These are phyloP conservation scores for Rubus parviflorus DNA, from an alignment of 306 rosid genomes.

Conservation along the genomic window DNA sequence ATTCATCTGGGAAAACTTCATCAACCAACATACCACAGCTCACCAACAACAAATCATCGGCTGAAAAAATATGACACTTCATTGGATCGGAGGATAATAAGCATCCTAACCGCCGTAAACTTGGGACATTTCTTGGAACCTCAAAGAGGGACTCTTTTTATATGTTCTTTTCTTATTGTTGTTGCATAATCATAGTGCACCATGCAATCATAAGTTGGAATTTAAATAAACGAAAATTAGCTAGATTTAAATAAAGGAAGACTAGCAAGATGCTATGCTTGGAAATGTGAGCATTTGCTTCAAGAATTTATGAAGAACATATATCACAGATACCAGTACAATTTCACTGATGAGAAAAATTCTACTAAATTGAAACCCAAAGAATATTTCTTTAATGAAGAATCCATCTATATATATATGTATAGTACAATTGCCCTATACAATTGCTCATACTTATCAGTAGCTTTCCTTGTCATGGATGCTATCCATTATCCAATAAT, in stretches of 20 bases:
- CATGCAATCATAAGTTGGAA: neutral
- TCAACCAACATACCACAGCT: no score
- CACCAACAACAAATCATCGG: no score
- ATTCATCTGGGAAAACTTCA: no score
- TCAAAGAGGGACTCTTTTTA: no score
- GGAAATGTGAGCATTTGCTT: constrained; percentile 8
- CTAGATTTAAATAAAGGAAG: neutral
- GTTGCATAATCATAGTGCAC: neutral
- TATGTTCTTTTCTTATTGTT: no score
- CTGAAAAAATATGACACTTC: no score
- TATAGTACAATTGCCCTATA: neutral
- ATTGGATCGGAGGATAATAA: no score
- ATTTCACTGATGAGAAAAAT: neutral
- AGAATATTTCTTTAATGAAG: constrained; percentile 19
- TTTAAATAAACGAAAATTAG: neutral
- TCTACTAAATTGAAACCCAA: neutral
- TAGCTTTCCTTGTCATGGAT: neutral
- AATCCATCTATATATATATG: constrained; percentile 11
- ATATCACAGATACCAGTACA: constrained; percentile 6
- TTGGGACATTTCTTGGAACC: no score
- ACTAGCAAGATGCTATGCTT: neutral
- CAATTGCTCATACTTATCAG: neutral
- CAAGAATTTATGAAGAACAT: neutral
- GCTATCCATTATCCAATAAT: neutral
- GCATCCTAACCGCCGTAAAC: no score